phyloP scores from a whole-genome alignment of 768 basidiomycete species.

The Paxillus involutus region DNA sequence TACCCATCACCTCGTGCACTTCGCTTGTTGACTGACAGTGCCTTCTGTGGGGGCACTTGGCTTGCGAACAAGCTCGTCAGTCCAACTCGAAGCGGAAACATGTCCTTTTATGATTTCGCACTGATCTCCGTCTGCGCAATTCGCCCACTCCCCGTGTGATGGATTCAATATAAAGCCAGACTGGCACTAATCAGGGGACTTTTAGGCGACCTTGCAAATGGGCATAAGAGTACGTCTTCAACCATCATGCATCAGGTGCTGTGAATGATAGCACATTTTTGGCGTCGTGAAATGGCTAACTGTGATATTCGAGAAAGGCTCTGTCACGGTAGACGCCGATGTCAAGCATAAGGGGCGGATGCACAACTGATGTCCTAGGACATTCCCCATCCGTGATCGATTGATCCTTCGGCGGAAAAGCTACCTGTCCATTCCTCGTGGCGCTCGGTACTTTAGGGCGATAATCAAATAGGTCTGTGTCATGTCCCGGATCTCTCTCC shows the following conservation, averaged over 20 bases:
- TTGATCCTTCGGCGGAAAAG: slow-evolving; percentile 1
- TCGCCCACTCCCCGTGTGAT: no score
- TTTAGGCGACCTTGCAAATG: slow-evolving; percentile 4
- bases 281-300: background rate
- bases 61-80: no score
- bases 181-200: background rate
- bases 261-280: slow-evolving; percentile 7
- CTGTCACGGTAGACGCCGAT: background rate
- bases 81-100: background rate
- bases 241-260: background rate
- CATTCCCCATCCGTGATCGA: slow-evolving; percentile 2
- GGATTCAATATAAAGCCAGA: no score
- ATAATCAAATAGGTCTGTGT: background rate
- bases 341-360: background rate
- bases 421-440: slow-evolving; percentile 9
- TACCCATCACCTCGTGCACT: background rate
- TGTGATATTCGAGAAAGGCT: slow-evolving; percentile 2
- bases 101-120: slow-evolving; percentile 14
- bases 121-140: slow-evolving; percentile 10
- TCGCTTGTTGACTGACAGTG: background rate
- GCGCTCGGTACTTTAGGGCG: slow-evolving; percentile 2
- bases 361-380: background rate
- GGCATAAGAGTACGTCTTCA: background rate
- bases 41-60: no score
- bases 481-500: no score